Conservation (phyloP, 1,139 yeast genomes). For the Geotrichum cucujoidarum region DNA sequence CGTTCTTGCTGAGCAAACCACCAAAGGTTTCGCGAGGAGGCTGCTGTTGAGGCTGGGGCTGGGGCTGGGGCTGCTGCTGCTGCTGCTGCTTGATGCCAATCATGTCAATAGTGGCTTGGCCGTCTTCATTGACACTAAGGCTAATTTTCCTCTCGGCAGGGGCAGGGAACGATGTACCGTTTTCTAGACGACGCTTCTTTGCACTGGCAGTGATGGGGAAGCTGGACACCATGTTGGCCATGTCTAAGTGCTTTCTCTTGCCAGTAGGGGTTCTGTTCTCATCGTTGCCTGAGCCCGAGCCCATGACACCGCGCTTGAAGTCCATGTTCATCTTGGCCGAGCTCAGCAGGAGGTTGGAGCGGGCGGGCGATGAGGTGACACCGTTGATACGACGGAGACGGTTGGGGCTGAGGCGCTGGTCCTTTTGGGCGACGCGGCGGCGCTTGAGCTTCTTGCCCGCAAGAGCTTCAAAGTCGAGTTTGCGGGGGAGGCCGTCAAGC, state of each 20-base stretch:
- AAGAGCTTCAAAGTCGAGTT: constrained; percentile 15
- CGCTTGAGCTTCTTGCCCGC: neutral
- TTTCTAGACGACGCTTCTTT: neutral
- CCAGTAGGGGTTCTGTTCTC: neutral
- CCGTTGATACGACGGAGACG: neutral
- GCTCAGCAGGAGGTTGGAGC: neutral
- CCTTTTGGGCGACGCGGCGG: neutral
- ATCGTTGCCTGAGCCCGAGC: neutral
- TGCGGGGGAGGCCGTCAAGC: neutral
- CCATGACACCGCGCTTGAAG: constrained; percentile 1
- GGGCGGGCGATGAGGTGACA: neutral
- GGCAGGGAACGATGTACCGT: neutral
- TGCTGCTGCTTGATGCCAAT: neutral
- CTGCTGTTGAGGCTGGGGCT: too few species aligned
- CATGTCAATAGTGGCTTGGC: neutral
- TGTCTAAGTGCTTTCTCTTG: neutral
- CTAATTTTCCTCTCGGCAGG: neutral
- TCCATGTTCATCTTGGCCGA: constrained; percentile 1
- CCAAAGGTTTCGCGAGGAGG: neutral
- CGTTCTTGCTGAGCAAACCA: neutral
- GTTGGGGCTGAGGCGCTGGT: neutral
- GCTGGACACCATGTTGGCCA: neutral
- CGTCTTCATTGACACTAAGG: neutral
- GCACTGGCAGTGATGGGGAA: neutral
- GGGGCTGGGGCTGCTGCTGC: neutral